Percentiles rank a stretch among this genome's conserved stretches.
Evolutionary conservation across 2,329 filamentous ascomycete species (phyloP).

Genomic region (Phialophora macrospora): DNA sequence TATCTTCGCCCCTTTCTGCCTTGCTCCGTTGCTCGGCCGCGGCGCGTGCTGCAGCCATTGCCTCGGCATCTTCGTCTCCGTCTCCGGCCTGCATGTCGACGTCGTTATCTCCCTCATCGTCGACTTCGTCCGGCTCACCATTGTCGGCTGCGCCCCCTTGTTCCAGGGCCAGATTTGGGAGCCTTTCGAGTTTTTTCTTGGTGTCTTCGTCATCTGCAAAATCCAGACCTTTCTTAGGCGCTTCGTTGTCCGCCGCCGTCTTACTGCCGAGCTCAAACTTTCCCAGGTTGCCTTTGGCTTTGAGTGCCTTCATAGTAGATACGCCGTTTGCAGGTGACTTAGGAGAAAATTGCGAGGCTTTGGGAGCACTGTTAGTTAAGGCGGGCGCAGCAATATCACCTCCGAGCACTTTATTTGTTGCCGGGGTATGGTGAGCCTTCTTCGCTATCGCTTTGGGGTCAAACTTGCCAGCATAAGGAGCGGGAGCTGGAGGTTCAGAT

Average conservation of each 20-base stretch:
- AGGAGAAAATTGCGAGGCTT: slow-evolving; percentile 49
- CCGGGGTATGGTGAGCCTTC: slow-evolving; percentile 67
- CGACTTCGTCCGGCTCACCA: slow-evolving; percentile 63
- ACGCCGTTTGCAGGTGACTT: slow-evolving; percentile 46
- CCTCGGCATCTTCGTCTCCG: slow-evolving; percentile 85
- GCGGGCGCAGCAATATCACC: slow-evolving; percentile 59
- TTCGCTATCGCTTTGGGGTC: slow-evolving; percentile 86
- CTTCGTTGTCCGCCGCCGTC: slow-evolving; percentile 67
- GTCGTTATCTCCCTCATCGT: slow-evolving; percentile 70
- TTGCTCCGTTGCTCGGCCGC: slow-evolving; percentile 77
- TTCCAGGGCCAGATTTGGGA: slow-evolving; percentile 73
- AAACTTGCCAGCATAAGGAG: slow-evolving; percentile 76
- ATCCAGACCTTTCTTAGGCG: slow-evolving; percentile 76
- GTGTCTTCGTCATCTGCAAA: slow-evolving; percentile 88
- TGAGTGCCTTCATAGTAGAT: slow-evolving; percentile 51
- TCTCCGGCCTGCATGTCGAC: slow-evolving; percentile 76
- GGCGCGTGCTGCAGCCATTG: slow-evolving; percentile 80
- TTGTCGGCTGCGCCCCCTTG: slow-evolving; percentile 58
- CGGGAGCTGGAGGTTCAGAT: slow-evolving; percentile 55
- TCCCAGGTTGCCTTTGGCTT: slow-evolving; percentile 74
- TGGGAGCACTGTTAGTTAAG: slow-evolving; percentile 48
- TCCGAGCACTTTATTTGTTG: slow-evolving; percentile 55
- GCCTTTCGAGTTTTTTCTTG: slow-evolving; percentile 85
- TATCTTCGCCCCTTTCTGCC: slow-evolving; percentile 43
- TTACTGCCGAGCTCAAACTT: slow-evolving; percentile 81